Evolutionary conservation across 441 rosid genomes (phyloP).

Genomic region (Aleurites moluccanus): DNA sequence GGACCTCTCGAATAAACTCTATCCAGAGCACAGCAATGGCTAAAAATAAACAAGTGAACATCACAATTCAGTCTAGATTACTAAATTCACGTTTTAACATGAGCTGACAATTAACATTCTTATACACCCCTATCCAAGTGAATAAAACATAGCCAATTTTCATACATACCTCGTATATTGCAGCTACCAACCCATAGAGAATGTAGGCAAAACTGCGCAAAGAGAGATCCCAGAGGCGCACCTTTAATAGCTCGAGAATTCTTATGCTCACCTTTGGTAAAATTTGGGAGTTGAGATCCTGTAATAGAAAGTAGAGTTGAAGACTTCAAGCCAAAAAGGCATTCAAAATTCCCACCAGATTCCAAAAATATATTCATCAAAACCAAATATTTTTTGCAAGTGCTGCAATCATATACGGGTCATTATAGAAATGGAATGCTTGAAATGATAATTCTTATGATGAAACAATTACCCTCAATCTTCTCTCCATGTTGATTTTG

Average conservation of each 20-base stretch:
- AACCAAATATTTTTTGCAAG: neutral
- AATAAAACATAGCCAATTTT: slow-evolving; percentile 17
- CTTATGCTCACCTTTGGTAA: slow-evolving; percentile 62
- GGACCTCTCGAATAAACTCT: slow-evolving; percentile 96
- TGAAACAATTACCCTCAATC: neutral
- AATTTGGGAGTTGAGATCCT: slow-evolving; percentile 57
- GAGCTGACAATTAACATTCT: neutral
- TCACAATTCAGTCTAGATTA: slow-evolving; percentile 17
- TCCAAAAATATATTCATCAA: neutral
- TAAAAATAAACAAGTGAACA: slow-evolving; percentile 36
- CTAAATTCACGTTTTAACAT: neutral
- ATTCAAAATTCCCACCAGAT: neutral
- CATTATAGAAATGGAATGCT: neutral
- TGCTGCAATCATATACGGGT: neutral
- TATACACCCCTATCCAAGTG: neutral
- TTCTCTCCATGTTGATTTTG: neutral
- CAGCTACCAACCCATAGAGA: slow-evolving; percentile 92
- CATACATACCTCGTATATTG: slow-evolving; percentile 83
- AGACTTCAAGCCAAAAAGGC: slow-evolving; percentile 4
- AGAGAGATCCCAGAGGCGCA: slow-evolving; percentile 79
- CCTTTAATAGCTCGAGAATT: slow-evolving; percentile 86
- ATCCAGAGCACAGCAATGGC: slow-evolving; percentile 96
- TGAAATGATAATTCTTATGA: neutral
- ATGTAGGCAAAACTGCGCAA: slow-evolving; percentile 85
- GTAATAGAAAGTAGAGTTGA: slow-evolving; percentile 21